phyloP scores from a whole-genome alignment of 331 rosid species.

The Phaseolus coccineus region DNA sequence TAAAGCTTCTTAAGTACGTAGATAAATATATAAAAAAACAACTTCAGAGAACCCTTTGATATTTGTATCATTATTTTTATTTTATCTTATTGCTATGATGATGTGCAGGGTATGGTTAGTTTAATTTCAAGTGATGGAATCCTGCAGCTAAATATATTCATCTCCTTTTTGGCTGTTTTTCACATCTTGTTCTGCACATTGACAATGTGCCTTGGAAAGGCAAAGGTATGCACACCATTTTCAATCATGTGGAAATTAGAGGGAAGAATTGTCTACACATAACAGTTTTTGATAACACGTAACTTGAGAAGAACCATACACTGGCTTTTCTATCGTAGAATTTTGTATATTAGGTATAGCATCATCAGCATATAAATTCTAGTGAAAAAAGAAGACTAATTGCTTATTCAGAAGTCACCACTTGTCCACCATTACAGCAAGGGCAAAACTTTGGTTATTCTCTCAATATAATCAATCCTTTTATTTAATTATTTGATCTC shows the following conservation, averaged over 20 bases:
- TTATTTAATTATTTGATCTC: background rate
- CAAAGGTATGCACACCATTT: conserved; percentile 56
- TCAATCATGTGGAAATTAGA: conserved; percentile 28
- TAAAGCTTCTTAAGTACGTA: background rate
- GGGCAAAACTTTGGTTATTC: background rate
- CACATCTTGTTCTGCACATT: conserved; percentile 67
- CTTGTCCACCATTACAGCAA: background rate
- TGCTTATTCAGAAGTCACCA: background rate
- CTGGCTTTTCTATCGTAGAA: background rate
- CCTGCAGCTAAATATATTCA: conserved; percentile 62
- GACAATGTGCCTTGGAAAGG: conserved; percentile 73
- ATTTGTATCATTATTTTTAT: too few species aligned
- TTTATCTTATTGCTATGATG: background rate
- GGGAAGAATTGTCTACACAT: conserved; percentile 4
- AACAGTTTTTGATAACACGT: conserved; percentile 25
- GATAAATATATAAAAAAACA: background rate
- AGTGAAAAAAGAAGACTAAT: background rate
- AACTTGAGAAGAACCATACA: background rate
- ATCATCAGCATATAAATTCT: background rate
- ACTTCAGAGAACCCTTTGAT: background rate
- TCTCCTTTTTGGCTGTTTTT: conserved; percentile 67
- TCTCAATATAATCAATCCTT: background rate
- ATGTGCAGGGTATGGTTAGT: conserved; percentile 66
- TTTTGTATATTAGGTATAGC: background rate
- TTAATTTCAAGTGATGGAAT: conserved; percentile 64